Percentiles rank a stretch among this genome's conserved stretches.
Conservation (phyloP, 2,329 filamentous ascomycete genomes). For the Sclerotinia borealis region DNA sequence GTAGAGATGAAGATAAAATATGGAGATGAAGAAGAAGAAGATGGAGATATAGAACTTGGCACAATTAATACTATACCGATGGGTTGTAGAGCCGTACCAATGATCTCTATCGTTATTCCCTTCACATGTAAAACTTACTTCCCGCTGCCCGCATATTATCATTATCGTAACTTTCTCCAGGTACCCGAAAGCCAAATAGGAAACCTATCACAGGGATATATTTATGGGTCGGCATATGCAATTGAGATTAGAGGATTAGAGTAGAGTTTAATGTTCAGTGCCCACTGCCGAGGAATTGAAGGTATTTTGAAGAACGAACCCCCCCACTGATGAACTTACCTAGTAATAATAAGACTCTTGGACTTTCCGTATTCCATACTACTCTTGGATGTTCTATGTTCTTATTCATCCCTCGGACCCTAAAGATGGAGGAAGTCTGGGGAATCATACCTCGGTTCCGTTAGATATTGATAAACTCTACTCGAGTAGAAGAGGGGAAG, state of each 20-base stretch:
- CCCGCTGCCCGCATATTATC: no score
- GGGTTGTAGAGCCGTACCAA: constrained; percentile 1
- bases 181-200: background rate
- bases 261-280: background rate
- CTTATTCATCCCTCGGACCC: no score
- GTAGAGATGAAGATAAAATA: no score
- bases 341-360: no score
- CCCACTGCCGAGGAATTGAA: background rate
- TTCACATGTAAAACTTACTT: background rate
- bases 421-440: no score
- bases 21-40: background rate
- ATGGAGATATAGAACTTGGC: background rate
- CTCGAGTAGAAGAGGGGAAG: no score
- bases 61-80: background rate
- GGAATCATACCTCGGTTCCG: no score
- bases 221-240: background rate
- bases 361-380: no score
- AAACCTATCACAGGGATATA: background rate
- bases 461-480: no score
- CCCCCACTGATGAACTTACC: no score
- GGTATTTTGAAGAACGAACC: background rate
- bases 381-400: no score
- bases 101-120: background rate
- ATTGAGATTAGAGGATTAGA: no score
- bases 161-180: background rate